These are phyloP conservation scores for Monotropa hypopitys DNA, from an alignment of 179 eudicot species.

Conservation along the genomic window DNA sequence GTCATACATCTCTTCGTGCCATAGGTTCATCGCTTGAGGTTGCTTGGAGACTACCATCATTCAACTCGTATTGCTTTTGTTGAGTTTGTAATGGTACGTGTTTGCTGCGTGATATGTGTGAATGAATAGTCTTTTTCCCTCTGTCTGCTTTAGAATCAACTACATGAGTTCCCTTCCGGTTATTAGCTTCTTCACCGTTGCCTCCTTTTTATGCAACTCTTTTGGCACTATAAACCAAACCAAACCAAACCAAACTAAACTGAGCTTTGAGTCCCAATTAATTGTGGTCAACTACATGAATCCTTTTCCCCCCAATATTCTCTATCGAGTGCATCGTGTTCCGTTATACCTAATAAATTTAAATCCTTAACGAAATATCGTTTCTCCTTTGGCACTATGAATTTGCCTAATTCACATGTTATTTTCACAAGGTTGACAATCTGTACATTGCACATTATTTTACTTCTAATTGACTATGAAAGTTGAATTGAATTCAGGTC, in stretches of 20 bases:
- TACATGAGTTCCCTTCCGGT: background rate
- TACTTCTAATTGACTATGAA: background rate
- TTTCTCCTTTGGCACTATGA: background rate
- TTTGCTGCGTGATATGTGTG: background rate
- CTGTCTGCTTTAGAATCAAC: background rate
- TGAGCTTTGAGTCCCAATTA: too few species aligned
- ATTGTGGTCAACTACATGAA: too few species aligned
- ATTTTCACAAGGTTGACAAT: background rate
- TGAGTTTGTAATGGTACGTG: slow-evolving; percentile 68
- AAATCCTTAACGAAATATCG: too few species aligned
- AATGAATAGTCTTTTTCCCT: background rate
- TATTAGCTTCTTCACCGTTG: background rate
- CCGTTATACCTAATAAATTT: too few species aligned
- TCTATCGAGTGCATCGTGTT: too few species aligned
- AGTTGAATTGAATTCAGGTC: background rate
- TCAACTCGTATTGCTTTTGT: slow-evolving; percentile 85
- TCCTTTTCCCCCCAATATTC: too few species aligned
- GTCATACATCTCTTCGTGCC: slow-evolving; percentile 1
- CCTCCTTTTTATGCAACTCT: background rate
- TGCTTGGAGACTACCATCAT: slow-evolving; percentile 76
- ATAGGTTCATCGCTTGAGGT: slow-evolving; percentile 68
- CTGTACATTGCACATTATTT: background rate
- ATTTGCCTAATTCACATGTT: background rate
- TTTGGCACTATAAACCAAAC: too few species aligned
- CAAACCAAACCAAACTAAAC: too few species aligned